Evolutionary conservation across 208 protist species (phyloP).

Genomic region (Acanthamoeba lenticulata): DNA sequence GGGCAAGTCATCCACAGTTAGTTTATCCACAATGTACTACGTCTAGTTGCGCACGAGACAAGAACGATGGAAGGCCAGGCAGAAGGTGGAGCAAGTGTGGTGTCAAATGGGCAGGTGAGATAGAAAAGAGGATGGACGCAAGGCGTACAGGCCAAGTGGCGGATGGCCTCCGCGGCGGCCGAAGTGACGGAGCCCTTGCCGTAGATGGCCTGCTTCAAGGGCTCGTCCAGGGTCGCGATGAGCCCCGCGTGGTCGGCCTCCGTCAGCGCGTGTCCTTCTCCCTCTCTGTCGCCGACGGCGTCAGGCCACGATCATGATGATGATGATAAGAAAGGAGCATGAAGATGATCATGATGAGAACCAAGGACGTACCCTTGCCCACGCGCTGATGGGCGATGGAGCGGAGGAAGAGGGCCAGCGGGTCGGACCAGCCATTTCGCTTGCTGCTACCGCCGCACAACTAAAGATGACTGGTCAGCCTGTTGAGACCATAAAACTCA

Average conservation of each 20-base stretch:
- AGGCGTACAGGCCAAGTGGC: slow-evolving; percentile 46
- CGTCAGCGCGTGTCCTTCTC: not conserved
- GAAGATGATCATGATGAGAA: not conserved
- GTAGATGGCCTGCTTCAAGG: slow-evolving; percentile 54
- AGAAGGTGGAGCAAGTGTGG: too few relatives aligned
- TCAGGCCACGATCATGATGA: not conserved
- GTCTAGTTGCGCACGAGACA: too few relatives aligned
- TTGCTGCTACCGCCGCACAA: too few relatives aligned
- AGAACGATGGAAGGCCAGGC: too few relatives aligned
- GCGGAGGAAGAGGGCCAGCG: not conserved
- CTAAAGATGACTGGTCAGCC: too few relatives aligned
- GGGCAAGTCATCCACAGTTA: too few relatives aligned
- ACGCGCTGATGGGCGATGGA: not conserved
- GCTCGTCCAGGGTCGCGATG: not conserved
- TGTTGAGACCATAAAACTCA: too few relatives aligned
- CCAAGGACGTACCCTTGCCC: not conserved
- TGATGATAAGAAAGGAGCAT: not conserved
- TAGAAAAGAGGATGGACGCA: slow-evolving; percentile 23
- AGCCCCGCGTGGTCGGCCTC: not conserved
- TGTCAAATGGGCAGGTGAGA: too few relatives aligned
- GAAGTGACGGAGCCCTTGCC: slow-evolving; percentile 10
- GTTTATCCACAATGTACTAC: too few relatives aligned
- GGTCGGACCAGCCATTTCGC: slow-evolving; percentile 22
- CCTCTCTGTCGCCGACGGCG: not conserved
- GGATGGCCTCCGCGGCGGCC: slow-evolving; percentile 1